Evolutionary conservation across 441 rosid species (phyloP).

Genomic region (Gossypium gossypioides): DNA sequence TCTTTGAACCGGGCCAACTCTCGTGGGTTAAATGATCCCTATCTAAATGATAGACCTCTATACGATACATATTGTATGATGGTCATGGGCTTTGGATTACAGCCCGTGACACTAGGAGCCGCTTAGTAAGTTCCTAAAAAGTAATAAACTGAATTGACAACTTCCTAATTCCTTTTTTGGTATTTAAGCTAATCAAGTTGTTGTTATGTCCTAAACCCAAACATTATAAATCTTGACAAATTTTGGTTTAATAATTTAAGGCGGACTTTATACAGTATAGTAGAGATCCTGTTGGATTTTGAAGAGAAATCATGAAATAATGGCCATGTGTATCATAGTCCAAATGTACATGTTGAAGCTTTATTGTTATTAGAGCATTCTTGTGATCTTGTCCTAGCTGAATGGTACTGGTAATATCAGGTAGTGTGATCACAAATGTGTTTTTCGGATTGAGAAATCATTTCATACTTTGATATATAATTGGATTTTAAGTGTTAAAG

Average conservation of each 20-base stretch:
- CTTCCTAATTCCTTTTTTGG: neutral
- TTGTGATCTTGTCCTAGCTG: neutral
- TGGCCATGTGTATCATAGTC: neutral
- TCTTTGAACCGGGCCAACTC: too few relatives aligned
- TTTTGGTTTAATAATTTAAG: neutral
- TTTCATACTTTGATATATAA: neutral
- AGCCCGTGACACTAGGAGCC: neutral
- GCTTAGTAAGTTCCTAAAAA: neutral
- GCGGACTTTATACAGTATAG: neutral
- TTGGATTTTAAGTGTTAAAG: neutral
- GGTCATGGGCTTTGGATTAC: too few relatives aligned
- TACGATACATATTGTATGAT: too few relatives aligned
- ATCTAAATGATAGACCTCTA: too few relatives aligned
- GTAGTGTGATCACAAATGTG: neutral
- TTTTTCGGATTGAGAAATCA: neutral
- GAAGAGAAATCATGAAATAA: neutral
- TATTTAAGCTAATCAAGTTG: neutral
- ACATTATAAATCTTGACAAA: neutral
- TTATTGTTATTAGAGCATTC: neutral
- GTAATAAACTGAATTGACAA: neutral
- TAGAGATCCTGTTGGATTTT: neutral
- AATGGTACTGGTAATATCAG: neutral
- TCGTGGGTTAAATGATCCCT: too few relatives aligned
- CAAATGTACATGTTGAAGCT: neutral
- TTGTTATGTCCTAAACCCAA: neutral